Percentiles rank a stretch among this genome's conserved stretches.
These are phyloP conservation scores for Yamagishiella unicocca DNA, from an alignment of 139 green algal species.

Conservation along the genomic window DNA sequence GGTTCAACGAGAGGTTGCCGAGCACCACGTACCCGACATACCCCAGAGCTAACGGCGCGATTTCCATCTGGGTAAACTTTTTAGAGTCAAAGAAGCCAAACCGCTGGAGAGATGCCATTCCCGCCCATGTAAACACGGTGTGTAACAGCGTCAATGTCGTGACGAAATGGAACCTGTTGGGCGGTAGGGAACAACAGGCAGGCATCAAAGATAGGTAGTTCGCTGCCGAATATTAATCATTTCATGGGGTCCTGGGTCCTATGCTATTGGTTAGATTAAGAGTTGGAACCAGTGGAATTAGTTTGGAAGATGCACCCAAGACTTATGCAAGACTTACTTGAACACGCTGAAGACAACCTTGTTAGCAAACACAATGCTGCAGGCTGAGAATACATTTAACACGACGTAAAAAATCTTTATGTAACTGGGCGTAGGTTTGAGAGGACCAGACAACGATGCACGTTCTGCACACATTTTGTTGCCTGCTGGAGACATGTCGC, in stretches of 20 bases:
- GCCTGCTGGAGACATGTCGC: too few species aligned
- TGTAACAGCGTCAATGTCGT: conserved; percentile 83
- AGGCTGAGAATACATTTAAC: conserved; percentile 8
- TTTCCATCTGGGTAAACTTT: conserved; percentile 49
- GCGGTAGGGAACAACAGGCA: too few species aligned
- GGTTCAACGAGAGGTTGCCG: conserved; percentile 88
- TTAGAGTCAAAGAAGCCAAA: conserved; percentile 74
- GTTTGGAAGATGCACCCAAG: too few species aligned
- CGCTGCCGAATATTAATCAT: too few species aligned
- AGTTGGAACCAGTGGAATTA: too few species aligned
- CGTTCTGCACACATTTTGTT: too few species aligned
- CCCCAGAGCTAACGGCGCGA: conserved; percentile 77
- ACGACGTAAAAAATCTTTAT: background rate
- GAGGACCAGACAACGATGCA: too few species aligned
- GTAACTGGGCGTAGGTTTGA: background rate
- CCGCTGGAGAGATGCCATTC: conserved; percentile 44
- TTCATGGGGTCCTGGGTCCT: too few species aligned
- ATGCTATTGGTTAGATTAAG: too few species aligned
- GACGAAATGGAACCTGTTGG: conserved; percentile 74
- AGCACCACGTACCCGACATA: conserved; percentile 94
- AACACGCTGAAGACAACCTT: conserved; percentile 80
- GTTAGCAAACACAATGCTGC: conserved; percentile 88
- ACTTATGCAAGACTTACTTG: too few species aligned
- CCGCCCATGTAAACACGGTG: conserved; percentile 77
- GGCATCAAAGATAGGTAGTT: too few species aligned